Conservation (phyloP, 2,329 filamentous ascomycete species). For the Laburnicola sp. region DNA sequence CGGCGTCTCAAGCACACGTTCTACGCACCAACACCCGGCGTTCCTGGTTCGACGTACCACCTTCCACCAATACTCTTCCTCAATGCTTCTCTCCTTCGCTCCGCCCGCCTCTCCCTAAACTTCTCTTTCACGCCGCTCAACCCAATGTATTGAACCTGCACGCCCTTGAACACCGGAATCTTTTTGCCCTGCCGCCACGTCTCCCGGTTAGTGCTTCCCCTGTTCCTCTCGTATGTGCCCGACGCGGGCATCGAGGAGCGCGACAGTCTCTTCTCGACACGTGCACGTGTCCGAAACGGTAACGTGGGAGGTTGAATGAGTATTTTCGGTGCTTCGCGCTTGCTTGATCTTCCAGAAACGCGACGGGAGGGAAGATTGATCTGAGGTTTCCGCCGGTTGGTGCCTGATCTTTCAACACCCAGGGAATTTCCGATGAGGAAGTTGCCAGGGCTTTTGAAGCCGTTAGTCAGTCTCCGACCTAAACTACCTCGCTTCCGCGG, state of each 20-base stretch:
- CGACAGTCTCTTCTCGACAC: slow-evolving; percentile 29
- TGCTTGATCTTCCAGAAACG: slow-evolving; percentile 12
- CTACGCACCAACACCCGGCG: slow-evolving; percentile 22
- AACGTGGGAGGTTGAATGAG: slow-evolving; percentile 33
- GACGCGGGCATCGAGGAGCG: background rate
- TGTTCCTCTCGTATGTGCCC: background rate
- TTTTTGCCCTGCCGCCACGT: slow-evolving; percentile 37
- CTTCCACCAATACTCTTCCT: slow-evolving; percentile 58
- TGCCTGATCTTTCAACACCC: slow-evolving; percentile 54
- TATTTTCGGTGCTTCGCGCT: slow-evolving; percentile 26
- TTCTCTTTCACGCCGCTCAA: slow-evolving; percentile 54
- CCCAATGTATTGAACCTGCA: slow-evolving; percentile 56
- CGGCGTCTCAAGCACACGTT: background rate
- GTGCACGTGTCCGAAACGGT: slow-evolving; percentile 18
- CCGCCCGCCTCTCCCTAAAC: slow-evolving; percentile 52
- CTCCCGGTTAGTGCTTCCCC: slow-evolving; percentile 13
- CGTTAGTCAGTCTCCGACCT: slow-evolving; percentile 37
- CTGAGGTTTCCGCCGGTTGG: slow-evolving; percentile 35
- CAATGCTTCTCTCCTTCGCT: slow-evolving; percentile 57
- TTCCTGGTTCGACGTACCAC: slow-evolving; percentile 40
- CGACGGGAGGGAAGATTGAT: slow-evolving; percentile 29
- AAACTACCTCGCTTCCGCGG: slow-evolving; percentile 27
- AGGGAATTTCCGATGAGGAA: slow-evolving; percentile 60
- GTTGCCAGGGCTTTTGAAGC: slow-evolving; percentile 49
- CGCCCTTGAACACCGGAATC: slow-evolving; percentile 49